Evolutionary conservation across 228 moss, liverwort and hornwort species (phyloP), one percentile per base, ranked within the genome.

Genomic region (Sphagnum magellanicum): DNA sequence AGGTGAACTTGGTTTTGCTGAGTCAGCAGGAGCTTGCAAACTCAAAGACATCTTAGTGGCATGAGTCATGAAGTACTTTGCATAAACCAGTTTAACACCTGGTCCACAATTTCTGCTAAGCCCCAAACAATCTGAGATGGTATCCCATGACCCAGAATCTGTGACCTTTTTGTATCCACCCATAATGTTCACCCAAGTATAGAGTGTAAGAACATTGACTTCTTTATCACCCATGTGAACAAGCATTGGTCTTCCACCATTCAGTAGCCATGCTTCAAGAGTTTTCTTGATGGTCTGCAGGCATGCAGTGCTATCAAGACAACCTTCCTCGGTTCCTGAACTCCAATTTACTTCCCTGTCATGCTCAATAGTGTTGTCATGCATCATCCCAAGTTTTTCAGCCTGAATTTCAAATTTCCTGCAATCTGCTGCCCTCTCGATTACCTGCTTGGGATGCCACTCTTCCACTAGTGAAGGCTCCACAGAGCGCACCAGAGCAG

Each of bases 51-150:
- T 81, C 50, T 78, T 75, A 49, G 65, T 73, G 66, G 88, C 83
- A 74, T 86, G 57, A 12, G 65, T 72, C 66, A 83, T 88, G 59
- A 96, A 79, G 52, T 96, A 89, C 71, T 96, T 96, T 46, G 91
- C 92, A 57, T 79, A 91, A 50, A 92, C 86, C 2, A 96, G 91
- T 76, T 96, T 96, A 65, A 96, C 60, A 16, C 81, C 91, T 12
- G 92, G 91, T 59, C 89, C 96, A 81, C 90, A 87, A 53, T 81
- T 83, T 52, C 61, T 59, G 64, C 82, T 88, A 53, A 96, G 80
- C 74, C 89, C 91, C 76, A 92, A 80, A 13, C 60, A 75, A 59
- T 86, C 82, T 15, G 92, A 77, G 9, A 92, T 76, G 15, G 62
- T 67, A 16, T 83, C 81, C 96, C 96, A 96, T 6, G 83, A 64